Percentiles rank a stretch among this genome's conserved stretches.
Conservation (phyloP, 1,284 basidiomycete genomes). For the Ganoderma lingzhi region DNA sequence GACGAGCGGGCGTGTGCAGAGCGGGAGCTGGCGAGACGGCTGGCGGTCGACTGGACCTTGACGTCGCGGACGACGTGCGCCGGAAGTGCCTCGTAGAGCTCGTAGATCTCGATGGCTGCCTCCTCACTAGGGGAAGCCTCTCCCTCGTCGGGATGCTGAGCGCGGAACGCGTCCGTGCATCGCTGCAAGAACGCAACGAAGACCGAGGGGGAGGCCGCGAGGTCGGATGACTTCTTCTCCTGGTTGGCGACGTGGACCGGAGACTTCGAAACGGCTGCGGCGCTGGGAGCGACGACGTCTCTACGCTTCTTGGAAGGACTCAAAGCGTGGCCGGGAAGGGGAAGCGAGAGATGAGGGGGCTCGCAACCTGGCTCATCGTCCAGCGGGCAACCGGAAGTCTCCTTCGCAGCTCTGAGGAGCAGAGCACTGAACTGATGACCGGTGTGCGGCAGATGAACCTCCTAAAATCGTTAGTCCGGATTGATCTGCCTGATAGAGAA, state of each 20-base stretch:
- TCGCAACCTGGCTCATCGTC: not conserved
- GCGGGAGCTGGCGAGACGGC: not conserved
- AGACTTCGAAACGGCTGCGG: not conserved
- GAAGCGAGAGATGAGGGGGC: not conserved
- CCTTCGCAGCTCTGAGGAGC: slow-evolving; percentile 1
- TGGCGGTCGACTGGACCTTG: not conserved
- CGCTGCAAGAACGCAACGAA: no score
- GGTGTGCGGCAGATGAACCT: not conserved
- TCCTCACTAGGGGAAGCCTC: not conserved
- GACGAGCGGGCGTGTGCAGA: not conserved
- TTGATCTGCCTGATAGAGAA: not conserved
- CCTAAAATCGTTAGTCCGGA: not conserved
- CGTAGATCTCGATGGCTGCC: not conserved
- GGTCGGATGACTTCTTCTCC: not conserved
- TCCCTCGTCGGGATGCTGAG: not conserved
- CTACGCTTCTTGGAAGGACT: not conserved
- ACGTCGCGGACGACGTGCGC: not conserved
- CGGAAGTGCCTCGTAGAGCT: not conserved
- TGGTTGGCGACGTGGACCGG: not conserved
- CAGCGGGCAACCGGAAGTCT: not conserved
- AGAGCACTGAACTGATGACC: not conserved
- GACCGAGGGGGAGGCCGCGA: no score
- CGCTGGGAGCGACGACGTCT: not conserved
- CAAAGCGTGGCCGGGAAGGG: not conserved
- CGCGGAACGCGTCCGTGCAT: not conserved